Conservation (phyloP, 176 grass and related monocot species). For the Luzula sylvatica region DNA sequence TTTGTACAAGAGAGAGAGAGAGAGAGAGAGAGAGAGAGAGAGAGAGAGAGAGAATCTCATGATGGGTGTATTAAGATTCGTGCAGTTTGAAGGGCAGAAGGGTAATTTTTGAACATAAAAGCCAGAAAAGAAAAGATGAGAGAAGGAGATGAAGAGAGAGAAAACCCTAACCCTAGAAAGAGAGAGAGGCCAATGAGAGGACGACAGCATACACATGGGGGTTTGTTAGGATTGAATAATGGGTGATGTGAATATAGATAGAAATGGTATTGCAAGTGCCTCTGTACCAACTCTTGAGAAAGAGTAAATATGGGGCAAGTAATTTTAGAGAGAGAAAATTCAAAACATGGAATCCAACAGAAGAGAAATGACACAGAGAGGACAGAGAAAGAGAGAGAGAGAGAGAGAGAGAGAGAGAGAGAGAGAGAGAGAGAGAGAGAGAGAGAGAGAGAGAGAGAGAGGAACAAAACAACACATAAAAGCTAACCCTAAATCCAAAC, state of each 20-base stretch:
- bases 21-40: constrained; percentile 15
- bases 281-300: constrained; percentile 23
- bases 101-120: neutral
- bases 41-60: constrained; percentile 23
- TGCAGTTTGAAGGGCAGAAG: constrained; percentile 17
- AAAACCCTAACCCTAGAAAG: constrained; percentile 26
- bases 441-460: constrained; percentile 3
- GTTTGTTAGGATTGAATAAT: constrained; percentile 12
- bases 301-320: constrained; percentile 21
- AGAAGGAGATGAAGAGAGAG: constrained; percentile 7
- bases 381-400: neutral
- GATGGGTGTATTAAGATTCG: constrained; percentile 27
- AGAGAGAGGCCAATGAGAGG: constrained; percentile 11
- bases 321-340: neutral
- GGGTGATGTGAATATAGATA: constrained; percentile 22
- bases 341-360: neutral
- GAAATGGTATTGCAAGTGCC: constrained; percentile 23
- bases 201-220: constrained; percentile 20
- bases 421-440: neutral
- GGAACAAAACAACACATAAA: constrained; percentile 15
- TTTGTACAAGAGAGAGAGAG: constrained; percentile 10
- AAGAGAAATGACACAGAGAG: no score
- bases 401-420: constrained; percentile 10
- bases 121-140: neutral
- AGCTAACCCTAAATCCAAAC: constrained; percentile 15